Percentiles rank a stretch among this genome's conserved stretches.
phyloP scores from a whole-genome alignment of 805 yeast species.

The Cyberlindnera galapagoensis region DNA sequence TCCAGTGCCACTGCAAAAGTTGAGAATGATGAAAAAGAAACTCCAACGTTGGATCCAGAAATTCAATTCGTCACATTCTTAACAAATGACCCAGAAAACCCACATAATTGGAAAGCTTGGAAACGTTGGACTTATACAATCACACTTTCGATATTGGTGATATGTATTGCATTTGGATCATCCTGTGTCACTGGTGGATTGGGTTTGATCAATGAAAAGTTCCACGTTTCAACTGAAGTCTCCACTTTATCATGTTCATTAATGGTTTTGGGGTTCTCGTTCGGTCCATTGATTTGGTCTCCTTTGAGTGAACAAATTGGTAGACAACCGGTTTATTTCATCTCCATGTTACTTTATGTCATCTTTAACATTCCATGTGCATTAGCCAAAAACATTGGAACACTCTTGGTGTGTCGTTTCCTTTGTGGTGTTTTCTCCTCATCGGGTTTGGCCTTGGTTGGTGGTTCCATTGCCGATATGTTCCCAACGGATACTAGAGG shows the following conservation, averaged over 20 bases:
- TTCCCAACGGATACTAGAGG: slow-evolving; percentile 80
- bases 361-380: slow-evolving; percentile 88
- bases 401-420: slow-evolving; percentile 75
- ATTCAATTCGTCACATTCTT: slow-evolving; percentile 81
- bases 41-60: slow-evolving; percentile 47
- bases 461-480: slow-evolving; percentile 88
- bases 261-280: slow-evolving; percentile 83
- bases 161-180: slow-evolving; percentile 90
- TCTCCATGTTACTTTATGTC: slow-evolving; percentile 67
- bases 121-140: slow-evolving; percentile 63
- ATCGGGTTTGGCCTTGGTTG: slow-evolving; percentile 79
- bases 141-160: slow-evolving; percentile 62
- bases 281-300: slow-evolving; percentile 88
- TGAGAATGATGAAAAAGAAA: slow-evolving; percentile 23
- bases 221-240: slow-evolving; percentile 69
- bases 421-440: slow-evolving; percentile 82
- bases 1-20: slow-evolving; percentile 24
- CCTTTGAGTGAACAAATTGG: slow-evolving; percentile 85
- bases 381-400: slow-evolving; percentile 73
- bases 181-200: slow-evolving; percentile 87
- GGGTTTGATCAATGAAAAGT: slow-evolving; percentile 56
- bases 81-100: slow-evolving; percentile 80
- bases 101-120: slow-evolving; percentile 69
- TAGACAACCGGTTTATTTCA: slow-evolving; percentile 74
- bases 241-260: slow-evolving; percentile 74